Evolutionary conservation across 176 grass and related monocot genomes (phyloP), one percentile per base, ranked within the genome.

Genomic region (Bonia amplexicaulis): DNA sequence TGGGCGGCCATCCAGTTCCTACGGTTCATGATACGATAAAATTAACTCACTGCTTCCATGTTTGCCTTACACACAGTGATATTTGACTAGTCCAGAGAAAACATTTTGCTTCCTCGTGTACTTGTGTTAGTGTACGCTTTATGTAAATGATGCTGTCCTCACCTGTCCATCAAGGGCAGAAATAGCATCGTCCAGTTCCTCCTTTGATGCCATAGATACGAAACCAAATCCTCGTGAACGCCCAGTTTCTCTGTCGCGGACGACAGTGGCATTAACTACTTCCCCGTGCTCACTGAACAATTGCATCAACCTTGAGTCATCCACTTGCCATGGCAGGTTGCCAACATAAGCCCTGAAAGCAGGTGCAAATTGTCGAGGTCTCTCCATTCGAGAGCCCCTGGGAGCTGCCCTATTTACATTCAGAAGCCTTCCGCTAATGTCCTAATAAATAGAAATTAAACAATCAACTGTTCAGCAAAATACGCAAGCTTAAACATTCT

Each of bases 171-270:
- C 96, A 52, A 98, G 90, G 20, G 93, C 93, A 35, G 89, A 90
- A 72, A 98, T 92, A 46, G 96, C 96, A 94, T 93, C 88, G 3
- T 98, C 90, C 1, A 98, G 76, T 10, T 92, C 96, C 22, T 90
- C 87, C 51, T 98, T 85, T 12, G 96, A 92, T 53, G 76, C 91
- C 96, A 98, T 98, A 14, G 89, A 60, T 17, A 98, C 91, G 48
- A 98, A 98, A 22, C 89, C 96, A n/a, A 98, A 98, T 37, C 96
- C 96, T 42, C 93, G 88, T 41, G 96, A 98, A n/a, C 96, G 93
- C 16, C 93, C 91, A 71, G 88, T 73, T 78, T 95, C 96, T 81
- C 96, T 82, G 55, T 98, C 96, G 0, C 88, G 91, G 19, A 96
- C 82, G 5, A 98, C 90, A 0, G 81, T 86, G 26, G 90, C 88